Base-by-base conservation (phyloP, 2,329 filamentous ascomycete genomes). In the Penicillium sp. region DNA sequence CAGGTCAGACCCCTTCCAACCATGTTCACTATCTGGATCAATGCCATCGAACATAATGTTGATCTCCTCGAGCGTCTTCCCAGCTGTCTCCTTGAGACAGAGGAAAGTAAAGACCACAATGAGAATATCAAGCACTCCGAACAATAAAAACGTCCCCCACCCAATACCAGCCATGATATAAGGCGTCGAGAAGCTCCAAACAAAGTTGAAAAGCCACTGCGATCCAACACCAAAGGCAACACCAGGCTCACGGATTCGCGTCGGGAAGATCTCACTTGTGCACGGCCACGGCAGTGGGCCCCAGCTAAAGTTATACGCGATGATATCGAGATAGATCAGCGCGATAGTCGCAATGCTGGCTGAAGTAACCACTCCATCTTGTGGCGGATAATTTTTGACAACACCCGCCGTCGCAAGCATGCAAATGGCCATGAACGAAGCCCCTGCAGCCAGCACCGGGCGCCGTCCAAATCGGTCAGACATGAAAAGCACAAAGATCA, bases 311-410 rank as follows among this genome's bases (percentile, higher is more conserved):
- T 75, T 74, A 57, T 72, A 75, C 12, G 65, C 53, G 41, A 82
- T 76, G 24, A 83, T 79, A 53, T 79, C 79, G 4, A 83, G 68
- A 60, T 83, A 83, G 48, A 83, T 82, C 12, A 84, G 67, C 0
- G 76, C 75, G 1, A 84, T 71, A 0, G 79, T 83, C 2, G 75
- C 75, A 29, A 81, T 78, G 0, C 76, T 78, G 1, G 74, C 73
- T 45, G 73, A 70, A 0, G 78, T 77, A 2, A 76, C 76, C 5
- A 77, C 64, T 4, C 63, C 15, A 63, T 66, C 44, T 72, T 68
- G 63, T 1, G 70, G 66, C 0, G 72, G 70, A 31, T 70, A 68
- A 1, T 60, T 64, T 53, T 79, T 78, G 1, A 79, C 74, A 1
- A 83, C 69, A 0, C 68, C 67, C 0, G 74, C 75, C 0, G 77